These are phyloP conservation scores for Geranium incanum DNA, from an alignment of 441 rosid species.

Conservation along the genomic window DNA sequence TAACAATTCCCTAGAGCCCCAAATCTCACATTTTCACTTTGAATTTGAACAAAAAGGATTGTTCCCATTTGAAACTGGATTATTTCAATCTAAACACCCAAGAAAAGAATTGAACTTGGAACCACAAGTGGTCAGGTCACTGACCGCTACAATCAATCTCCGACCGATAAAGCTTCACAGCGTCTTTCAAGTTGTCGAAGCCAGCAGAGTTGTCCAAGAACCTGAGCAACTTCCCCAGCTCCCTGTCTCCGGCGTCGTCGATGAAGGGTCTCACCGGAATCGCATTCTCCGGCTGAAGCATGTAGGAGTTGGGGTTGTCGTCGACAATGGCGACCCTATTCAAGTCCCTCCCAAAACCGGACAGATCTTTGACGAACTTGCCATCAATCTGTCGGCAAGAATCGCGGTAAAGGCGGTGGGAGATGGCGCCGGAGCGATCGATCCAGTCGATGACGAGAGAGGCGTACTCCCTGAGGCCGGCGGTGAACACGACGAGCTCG, in stretches of 20 bases:
- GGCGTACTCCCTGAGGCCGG: conserved; percentile 70
- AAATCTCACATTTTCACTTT: not conserved
- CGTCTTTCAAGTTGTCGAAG: conserved; percentile 63
- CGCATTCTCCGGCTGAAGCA: conserved; percentile 70
- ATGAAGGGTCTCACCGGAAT: conserved; percentile 54
- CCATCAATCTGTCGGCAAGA: conserved; percentile 59
- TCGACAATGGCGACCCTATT: conserved; percentile 51
- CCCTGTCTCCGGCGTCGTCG: conserved; percentile 45
- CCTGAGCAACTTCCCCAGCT: conserved; percentile 42
- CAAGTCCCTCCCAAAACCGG: conserved; percentile 50
- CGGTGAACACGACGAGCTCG: conserved; percentile 80
- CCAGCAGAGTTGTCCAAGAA: conserved; percentile 48
- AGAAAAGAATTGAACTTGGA: not conserved
- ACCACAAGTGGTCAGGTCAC: not conserved
- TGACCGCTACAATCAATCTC: not conserved
- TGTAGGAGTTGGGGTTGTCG: conserved; percentile 64
- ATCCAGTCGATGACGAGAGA: conserved; percentile 54
- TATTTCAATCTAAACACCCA: too few species aligned
- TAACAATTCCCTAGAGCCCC: not conserved
- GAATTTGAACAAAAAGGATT: not conserved
- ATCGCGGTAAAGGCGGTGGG: conserved; percentile 53
- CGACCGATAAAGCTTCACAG: conserved; percentile 41
- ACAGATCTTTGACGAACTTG: conserved; percentile 61
- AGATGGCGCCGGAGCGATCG: conserved; percentile 41
- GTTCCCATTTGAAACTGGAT: not conserved